Conservation (phyloP, 192 early-diverging fungal genomes). For the Coemansia sp. region DNA sequence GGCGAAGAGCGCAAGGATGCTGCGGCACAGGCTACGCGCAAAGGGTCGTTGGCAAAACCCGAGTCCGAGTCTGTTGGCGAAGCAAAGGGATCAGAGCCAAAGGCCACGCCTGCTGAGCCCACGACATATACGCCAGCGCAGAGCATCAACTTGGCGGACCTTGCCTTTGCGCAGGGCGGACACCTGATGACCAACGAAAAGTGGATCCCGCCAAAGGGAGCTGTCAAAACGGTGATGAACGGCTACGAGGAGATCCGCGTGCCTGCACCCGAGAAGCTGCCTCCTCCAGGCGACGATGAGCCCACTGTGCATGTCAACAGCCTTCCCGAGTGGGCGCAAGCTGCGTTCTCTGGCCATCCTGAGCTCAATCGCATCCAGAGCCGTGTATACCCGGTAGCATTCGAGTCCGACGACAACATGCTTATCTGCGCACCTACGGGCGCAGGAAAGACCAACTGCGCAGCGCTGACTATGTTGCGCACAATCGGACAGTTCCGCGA, state of each 20-base stretch:
- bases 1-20: constrained; percentile 13
- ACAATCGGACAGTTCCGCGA: constrained; percentile 83
- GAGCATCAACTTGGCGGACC: constrained; percentile 72
- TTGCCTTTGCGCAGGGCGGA: constrained; percentile 89
- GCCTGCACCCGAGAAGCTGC: constrained; percentile 74
- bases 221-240: constrained; percentile 83
- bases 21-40: background rate
- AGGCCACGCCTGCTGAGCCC: constrained; percentile 7
- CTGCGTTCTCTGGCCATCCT: constrained; percentile 67
- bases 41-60: background rate
- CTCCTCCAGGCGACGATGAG: constrained; percentile 64
- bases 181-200: constrained; percentile 99
- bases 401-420: constrained; percentile 87
- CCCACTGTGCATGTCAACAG: constrained; percentile 61
- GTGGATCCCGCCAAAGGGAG: constrained; percentile 87
- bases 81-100: background rate
- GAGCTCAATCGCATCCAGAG: constrained; percentile 91
- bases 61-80: background rate
- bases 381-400: constrained; percentile 83
- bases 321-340: constrained; percentile 81
- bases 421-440: constrained; percentile 98
- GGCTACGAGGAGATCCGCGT: constrained; percentile 96
- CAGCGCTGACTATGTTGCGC: constrained; percentile 92
- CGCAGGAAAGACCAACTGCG: constrained; percentile 98
- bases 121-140: constrained; percentile 15